Conservation (phyloP, 2,329 filamentous ascomycete genomes). For the Colletotrichum paranaense region DNA sequence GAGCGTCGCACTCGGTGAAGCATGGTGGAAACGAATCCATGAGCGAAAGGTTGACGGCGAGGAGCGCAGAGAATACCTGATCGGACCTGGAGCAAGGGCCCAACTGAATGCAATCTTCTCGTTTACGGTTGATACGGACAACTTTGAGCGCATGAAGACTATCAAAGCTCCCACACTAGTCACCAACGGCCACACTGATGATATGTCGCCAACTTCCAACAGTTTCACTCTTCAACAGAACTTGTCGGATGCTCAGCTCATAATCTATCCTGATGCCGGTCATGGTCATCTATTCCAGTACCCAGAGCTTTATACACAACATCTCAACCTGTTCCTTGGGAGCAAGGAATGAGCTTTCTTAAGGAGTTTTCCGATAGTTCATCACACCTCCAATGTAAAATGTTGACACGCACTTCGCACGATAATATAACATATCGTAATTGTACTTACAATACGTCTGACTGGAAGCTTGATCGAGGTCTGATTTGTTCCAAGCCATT, state of each 20-base stretch:
- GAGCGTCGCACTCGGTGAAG: not conserved
- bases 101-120: not conserved
- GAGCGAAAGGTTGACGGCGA: not conserved
- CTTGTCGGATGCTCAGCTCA: not conserved
- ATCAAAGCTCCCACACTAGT: not conserved
- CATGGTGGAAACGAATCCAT: not conserved
- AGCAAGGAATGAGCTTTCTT: not conserved
- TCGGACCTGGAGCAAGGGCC: not conserved
- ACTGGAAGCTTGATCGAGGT: not conserved
- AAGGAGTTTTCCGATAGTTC: not conserved
- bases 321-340: not conserved
- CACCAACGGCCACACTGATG: not conserved
- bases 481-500: not conserved
- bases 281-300: not conserved
- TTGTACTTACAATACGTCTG: not conserved
- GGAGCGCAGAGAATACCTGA: not conserved
- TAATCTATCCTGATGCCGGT: not conserved
- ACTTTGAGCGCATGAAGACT: not conserved
- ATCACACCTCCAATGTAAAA: not conserved
- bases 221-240: not conserved
- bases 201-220: not conserved
- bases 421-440: not conserved
- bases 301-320: not conserved
- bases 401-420: not conserved
- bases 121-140: not conserved